These are phyloP conservation scores for Adansonia digitata DNA, from an alignment of 345 rosid genomes.

Conservation along the genomic window DNA sequence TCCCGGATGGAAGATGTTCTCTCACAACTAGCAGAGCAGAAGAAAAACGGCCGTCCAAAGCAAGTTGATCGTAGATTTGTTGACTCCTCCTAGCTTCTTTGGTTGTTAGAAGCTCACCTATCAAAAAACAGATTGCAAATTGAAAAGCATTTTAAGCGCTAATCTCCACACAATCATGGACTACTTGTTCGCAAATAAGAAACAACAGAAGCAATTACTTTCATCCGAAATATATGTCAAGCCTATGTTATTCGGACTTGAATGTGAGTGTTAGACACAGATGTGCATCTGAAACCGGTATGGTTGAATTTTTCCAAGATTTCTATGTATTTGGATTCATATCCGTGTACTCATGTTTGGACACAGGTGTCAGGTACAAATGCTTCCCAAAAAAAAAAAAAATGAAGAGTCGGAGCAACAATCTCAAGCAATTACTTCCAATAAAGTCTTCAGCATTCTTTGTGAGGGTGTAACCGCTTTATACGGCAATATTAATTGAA, in stretches of 20 bases:
- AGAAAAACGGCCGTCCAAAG: slow-evolving; percentile 34
- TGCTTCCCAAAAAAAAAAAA: too few relatives aligned
- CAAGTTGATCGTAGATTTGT: slow-evolving; percentile 52
- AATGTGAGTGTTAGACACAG: too few relatives aligned
- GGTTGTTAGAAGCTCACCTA: slow-evolving; percentile 77
- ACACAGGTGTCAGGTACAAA: too few relatives aligned
- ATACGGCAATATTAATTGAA: too few relatives aligned
- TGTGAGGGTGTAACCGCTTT: background rate
- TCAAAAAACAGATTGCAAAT: slow-evolving; percentile 7
- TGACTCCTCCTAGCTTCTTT: slow-evolving; percentile 70
- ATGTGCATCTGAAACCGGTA: too few relatives aligned
- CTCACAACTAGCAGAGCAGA: slow-evolving; percentile 82
- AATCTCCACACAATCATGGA: background rate
- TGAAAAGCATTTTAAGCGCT: background rate
- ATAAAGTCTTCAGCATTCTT: background rate
- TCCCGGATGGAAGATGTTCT: slow-evolving; percentile 85
- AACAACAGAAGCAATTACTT: background rate
- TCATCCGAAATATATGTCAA: background rate
- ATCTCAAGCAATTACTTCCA: background rate
- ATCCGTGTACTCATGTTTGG: too few relatives aligned
- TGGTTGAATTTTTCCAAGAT: too few relatives aligned
- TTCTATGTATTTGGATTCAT: too few relatives aligned
- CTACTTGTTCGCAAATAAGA: background rate
- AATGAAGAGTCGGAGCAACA: too few relatives aligned
- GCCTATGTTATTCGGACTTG: too few relatives aligned